phyloP scores from a whole-genome alignment of 345 rosid genomes.

The Citrus sinensis region DVS_A1.0 CM039163.1:17483501-17484000 shows the following conservation, averaged over 20 bases:
- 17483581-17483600: slow-evolving; percentile 27
- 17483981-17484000: background rate
- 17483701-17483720: slow-evolving; percentile 8
- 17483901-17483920: slow-evolving; percentile 33
- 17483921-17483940: slow-evolving; percentile 25
- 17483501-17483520: slow-evolving; percentile 19
- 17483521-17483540: slow-evolving; percentile 18
- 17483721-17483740: slow-evolving; percentile 27
- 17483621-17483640: slow-evolving; percentile 16
- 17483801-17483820: slow-evolving; percentile 35
- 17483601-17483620: slow-evolving; percentile 24
- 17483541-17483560: slow-evolving; percentile 19
- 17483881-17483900: slow-evolving; percentile 29
- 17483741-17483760: slow-evolving; percentile 20
- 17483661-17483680: too few relatives aligned
- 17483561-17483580: slow-evolving; percentile 23
- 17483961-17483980: slow-evolving; percentile 29
- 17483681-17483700: background rate
- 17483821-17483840: slow-evolving; percentile 23
- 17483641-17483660: background rate
- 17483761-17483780: slow-evolving; percentile 32
- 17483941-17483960: slow-evolving; percentile 33
- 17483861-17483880: slow-evolving; percentile 34
- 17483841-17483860: slow-evolving; percentile 30
- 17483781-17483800: slow-evolving; percentile 31